phyloP scores from a whole-genome alignment of 1,284 basidiomycete genomes.

The Boletus sp. region DNA sequence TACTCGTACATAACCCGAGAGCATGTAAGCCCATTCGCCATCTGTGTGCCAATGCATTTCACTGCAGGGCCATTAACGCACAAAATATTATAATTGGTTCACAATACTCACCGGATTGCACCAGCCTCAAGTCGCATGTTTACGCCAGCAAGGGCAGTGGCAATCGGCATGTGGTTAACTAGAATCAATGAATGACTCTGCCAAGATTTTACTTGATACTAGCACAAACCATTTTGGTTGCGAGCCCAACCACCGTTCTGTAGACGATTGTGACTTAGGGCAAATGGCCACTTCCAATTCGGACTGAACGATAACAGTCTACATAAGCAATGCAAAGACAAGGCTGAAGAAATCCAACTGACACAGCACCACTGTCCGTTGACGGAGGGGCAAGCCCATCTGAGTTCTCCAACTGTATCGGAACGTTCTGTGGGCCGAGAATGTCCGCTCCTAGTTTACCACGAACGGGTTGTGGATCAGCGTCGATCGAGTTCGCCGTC shows the following conservation, averaged over 20 bases:
- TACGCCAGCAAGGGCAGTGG: slow-evolving; percentile 48
- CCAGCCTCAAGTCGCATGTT: slow-evolving; percentile 62
- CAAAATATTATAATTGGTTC: background rate
- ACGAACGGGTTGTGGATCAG: slow-evolving; percentile 43
- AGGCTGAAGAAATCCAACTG: slow-evolving; percentile 5
- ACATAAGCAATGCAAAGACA: background rate
- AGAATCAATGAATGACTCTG: slow-evolving; percentile 5
- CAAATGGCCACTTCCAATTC: slow-evolving; percentile 64
- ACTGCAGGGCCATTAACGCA: slow-evolving; percentile 31
- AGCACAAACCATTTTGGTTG: slow-evolving; percentile 50
- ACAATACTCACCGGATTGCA: slow-evolving; percentile 46
- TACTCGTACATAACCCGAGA: slow-evolving; percentile 49
- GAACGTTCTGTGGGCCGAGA: slow-evolving; percentile 53
- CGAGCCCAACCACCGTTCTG: slow-evolving; percentile 62
- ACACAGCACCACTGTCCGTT: slow-evolving; percentile 51
- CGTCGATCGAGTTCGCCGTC: slow-evolving; percentile 29
- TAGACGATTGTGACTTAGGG: slow-evolving; percentile 57
- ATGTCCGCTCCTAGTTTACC: slow-evolving; percentile 44
- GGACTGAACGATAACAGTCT: slow-evolving; percentile 22
- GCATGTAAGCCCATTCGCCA: slow-evolving; percentile 58
- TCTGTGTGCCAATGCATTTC: slow-evolving; percentile 66
- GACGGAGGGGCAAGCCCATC: slow-evolving; percentile 55
- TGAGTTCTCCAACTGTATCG: slow-evolving; percentile 51
- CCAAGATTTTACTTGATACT: background rate
- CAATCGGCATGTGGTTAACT: slow-evolving; percentile 49